A percentile compares a stretch with the other conserved stretches of the same genome.
phyloP scores from a whole-genome alignment of 768 basidiomycete species.

The Pleurotus eryngii region DNA sequence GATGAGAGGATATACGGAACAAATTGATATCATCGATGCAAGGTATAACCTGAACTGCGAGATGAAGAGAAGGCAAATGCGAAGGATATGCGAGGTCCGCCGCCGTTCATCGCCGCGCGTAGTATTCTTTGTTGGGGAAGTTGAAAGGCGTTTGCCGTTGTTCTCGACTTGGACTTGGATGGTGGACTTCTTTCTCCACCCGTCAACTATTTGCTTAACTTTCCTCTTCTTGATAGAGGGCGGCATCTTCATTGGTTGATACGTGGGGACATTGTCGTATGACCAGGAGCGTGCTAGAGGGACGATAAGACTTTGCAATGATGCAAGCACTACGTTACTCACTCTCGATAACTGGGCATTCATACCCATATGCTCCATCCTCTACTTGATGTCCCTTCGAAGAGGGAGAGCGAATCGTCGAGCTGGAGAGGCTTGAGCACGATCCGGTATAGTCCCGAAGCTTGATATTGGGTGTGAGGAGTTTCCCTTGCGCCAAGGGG shows the following conservation, averaged over 20 bases:
- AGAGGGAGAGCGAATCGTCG: conserved; percentile 21
- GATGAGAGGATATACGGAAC: background rate
- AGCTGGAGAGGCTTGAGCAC: conserved; percentile 33
- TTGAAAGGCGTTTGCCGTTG: conserved; percentile 66
- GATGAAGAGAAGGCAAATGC: background rate
- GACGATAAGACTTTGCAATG: conserved; percentile 4
- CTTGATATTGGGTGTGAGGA: conserved; percentile 48
- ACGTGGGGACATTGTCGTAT: too few relatives aligned
- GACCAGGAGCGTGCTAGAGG: too few relatives aligned
- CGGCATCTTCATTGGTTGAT: too few relatives aligned
- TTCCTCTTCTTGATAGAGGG: too few relatives aligned
- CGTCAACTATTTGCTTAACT: conserved; percentile 35
- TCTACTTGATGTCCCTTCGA: conserved; percentile 22
- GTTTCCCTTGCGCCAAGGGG: conserved; percentile 59
- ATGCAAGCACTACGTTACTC: conserved; percentile 17
- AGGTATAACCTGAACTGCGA: background rate
- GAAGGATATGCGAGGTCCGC: background rate
- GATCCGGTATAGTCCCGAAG: conserved; percentile 35
- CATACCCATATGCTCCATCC: conserved; percentile 20
- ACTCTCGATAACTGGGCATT: conserved; percentile 53
- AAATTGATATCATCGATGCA: background rate
- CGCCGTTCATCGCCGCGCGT: conserved; percentile 1
- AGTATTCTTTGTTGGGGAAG: conserved; percentile 46
- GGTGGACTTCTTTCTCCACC: conserved; percentile 44
- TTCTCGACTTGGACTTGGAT: conserved; percentile 55